Conservation (phyloP, 495 filamentous ascomycete species). For the Hyaloscypha finlandica region DNA sequence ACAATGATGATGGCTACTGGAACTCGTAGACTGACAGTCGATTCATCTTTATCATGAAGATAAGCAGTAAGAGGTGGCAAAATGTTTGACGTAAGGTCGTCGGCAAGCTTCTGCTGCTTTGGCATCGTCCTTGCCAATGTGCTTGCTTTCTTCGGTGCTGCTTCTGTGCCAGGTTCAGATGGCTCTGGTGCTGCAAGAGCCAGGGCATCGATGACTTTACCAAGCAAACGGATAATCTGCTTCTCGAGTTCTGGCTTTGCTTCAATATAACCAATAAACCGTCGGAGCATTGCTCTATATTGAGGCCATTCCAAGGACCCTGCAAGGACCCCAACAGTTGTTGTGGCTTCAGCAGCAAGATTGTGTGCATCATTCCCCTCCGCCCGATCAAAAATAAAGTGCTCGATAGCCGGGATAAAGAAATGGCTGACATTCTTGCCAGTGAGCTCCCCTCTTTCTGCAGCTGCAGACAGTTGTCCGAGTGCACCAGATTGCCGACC, state of each 20-base stretch:
- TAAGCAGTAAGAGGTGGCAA: constrained; percentile 75
- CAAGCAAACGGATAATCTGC: constrained; percentile 79
- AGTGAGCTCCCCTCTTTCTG: constrained; percentile 59
- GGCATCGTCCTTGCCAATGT: constrained; percentile 67
- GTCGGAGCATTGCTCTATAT: constrained; percentile 76
- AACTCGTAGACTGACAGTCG: constrained; percentile 85
- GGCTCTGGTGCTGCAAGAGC: constrained; percentile 45
- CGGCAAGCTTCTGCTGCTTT: constrained; percentile 64
- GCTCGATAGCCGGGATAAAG: constrained; percentile 89
- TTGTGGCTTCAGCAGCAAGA: constrained; percentile 77
- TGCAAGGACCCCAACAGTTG: constrained; percentile 70
- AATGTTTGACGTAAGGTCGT: constrained; percentile 72
- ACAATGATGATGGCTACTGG: constrained; percentile 84
- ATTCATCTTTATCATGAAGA: constrained; percentile 91
- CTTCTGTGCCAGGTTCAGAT: constrained; percentile 27
- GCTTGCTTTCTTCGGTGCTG: constrained; percentile 36
- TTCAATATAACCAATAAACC: constrained; percentile 76
- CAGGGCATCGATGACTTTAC: constrained; percentile 76
- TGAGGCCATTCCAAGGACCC: constrained; percentile 88
- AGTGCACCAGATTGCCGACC: constrained; percentile 84
- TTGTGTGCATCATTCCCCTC: constrained; percentile 81
- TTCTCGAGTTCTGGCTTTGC: constrained; percentile 84
- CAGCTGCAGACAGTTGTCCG: constrained; percentile 68
- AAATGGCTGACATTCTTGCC: constrained; percentile 81
- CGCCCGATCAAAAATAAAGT: constrained; percentile 82